A percentile compares a stretch with the other conserved stretches of the same genome.
These are phyloP conservation scores for Colletotrichum theobromicola DNA, from an alignment of 2,329 filamentous ascomycete genomes.

Conservation along the genomic window DNA sequence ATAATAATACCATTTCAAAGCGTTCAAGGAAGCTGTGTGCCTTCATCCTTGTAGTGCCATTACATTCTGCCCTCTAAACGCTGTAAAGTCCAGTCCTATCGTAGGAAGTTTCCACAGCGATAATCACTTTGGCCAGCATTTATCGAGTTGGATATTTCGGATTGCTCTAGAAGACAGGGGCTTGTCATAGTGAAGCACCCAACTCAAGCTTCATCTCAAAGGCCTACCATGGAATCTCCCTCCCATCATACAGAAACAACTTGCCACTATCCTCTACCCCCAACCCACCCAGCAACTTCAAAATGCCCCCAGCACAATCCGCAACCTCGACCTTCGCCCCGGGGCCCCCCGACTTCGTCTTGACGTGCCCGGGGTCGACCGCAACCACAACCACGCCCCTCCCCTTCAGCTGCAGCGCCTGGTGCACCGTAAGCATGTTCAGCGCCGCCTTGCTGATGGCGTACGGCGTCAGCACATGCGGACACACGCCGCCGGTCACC, in stretches of 20 bases:
- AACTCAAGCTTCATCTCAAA: not conserved
- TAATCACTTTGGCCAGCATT: accelerated
- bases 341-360: slow-evolving; percentile 36
- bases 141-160: not conserved
- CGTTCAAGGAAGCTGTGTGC: not conserved
- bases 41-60: not conserved
- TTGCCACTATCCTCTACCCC: not conserved
- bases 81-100: not conserved
- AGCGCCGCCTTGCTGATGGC: slow-evolving; percentile 38
- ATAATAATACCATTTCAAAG: not conserved
- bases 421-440: slow-evolving; percentile 41
- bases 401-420: slow-evolving; percentile 28
- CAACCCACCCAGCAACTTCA: not conserved
- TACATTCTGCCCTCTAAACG: not conserved
- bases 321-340: slow-evolving; percentile 29
- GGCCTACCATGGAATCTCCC: not conserved
- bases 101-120: not conserved
- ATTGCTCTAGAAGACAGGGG: not conserved
- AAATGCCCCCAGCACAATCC: slow-evolving; percentile 22
- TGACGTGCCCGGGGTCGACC: slow-evolving; percentile 39
- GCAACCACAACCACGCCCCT: slow-evolving; percentile 29
- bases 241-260: not conserved
- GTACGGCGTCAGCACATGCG: slow-evolving; percentile 35
- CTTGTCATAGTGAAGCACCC: not conserved
- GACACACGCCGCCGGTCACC: slow-evolving; percentile 26